phyloP scores from a whole-genome alignment of 805 yeast species.

The Saccharomycopsis sp. region DNA sequence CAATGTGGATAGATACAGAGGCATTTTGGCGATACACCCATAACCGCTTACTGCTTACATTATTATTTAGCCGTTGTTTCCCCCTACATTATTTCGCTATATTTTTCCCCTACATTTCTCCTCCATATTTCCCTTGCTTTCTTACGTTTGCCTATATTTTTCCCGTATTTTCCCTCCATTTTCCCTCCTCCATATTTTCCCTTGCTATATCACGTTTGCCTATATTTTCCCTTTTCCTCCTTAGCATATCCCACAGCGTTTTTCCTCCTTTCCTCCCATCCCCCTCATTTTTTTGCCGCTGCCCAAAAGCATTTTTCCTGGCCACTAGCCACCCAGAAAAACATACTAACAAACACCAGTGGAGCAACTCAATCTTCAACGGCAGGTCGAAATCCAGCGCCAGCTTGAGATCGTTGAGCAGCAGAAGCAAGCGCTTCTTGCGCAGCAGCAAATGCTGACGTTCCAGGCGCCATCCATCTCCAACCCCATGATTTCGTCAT shows the following conservation, averaged over 20 bases:
- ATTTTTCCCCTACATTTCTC: too few relatives aligned
- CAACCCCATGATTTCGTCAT: conserved; percentile 28
- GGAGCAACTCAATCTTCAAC: conserved; percentile 57
- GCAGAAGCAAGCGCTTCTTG: conserved; percentile 80
- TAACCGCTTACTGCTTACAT: too few relatives aligned
- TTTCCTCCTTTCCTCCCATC: too few relatives aligned
- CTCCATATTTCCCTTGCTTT: not conserved
- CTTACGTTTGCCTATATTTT: not conserved
- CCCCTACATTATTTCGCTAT: too few relatives aligned
- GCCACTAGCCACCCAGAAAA: not conserved
- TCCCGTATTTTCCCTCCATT: not conserved
- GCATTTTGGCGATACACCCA: too few relatives aligned
- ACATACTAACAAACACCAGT: too few relatives aligned
- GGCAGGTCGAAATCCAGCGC: conserved; percentile 64
- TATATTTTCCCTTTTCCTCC: not conserved
- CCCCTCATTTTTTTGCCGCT: conserved; percentile 18
- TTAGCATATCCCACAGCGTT: too few relatives aligned
- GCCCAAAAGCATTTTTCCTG: conserved; percentile 2
- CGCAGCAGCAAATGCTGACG: conserved; percentile 41
- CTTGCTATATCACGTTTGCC: not conserved
- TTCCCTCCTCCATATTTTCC: not conserved
- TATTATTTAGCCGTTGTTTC: too few relatives aligned
- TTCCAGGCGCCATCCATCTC: conserved; percentile 23
- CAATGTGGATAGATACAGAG: too few relatives aligned
- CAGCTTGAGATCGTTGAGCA: conserved; percentile 88